Evolutionary conservation across 2,329 filamentous ascomycete species (phyloP).

Genomic region (Graphilbum sp.): DNA sequence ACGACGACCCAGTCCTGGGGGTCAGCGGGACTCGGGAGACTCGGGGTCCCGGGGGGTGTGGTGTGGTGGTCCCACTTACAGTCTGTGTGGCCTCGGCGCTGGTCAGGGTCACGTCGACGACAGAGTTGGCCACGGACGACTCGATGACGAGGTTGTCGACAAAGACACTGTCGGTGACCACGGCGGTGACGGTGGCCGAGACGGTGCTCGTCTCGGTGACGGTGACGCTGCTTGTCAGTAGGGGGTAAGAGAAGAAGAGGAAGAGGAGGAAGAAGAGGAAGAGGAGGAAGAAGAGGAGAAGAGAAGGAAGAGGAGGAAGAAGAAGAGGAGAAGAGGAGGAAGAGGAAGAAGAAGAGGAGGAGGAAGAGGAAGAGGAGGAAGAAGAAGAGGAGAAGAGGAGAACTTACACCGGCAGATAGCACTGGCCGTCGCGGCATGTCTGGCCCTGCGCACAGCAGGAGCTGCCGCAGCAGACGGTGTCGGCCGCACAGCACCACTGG

Average conservation of each 20-base stretch:
- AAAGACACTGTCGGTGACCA: constrained; percentile 6
- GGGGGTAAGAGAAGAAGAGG: not conserved
- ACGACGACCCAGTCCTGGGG: not conserved
- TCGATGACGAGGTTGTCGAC: constrained; percentile 9
- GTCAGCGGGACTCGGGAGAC: too few species aligned
- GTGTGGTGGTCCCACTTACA: not conserved
- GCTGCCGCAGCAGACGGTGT: constrained; percentile 14
- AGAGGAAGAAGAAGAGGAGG: too few species aligned
- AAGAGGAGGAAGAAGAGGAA: not conserved
- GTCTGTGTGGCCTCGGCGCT: constrained; percentile 9
- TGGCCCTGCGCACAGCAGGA: constrained; percentile 16
- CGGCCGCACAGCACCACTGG: constrained; percentile 14
- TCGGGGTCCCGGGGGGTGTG: too few species aligned
- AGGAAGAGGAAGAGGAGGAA: too few species aligned
- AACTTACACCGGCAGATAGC: constrained; percentile 10
- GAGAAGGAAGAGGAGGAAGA: too few species aligned
- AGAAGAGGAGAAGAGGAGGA: too few species aligned
- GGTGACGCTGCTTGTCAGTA: constrained; percentile 7
- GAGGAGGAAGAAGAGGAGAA: not conserved
- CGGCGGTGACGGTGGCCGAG: constrained; percentile 1
- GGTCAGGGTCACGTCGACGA: constrained; percentile 8
- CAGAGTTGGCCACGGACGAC: constrained; percentile 5
- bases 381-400: too few species aligned
- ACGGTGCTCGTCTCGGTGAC: constrained; percentile 5
- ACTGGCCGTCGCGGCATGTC: constrained; percentile 15